Percentiles rank a stretch among this genome's conserved stretches.
Conservation (phyloP, 306 rosid species). For the Purshia tridentata region DNA sequence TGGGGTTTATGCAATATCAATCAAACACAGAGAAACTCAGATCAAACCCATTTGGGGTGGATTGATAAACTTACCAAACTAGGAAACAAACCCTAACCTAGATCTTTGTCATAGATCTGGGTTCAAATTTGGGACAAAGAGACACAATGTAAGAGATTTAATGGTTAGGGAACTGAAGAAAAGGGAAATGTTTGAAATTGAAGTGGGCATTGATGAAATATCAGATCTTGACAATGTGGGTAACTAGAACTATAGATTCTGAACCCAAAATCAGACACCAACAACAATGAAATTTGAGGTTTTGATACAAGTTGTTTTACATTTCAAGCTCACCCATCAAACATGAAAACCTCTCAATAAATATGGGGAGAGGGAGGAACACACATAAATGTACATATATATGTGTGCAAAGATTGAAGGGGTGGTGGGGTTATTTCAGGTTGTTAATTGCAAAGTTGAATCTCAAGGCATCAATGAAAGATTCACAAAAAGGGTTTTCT, state of each 20-base stretch:
- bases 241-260: not conserved
- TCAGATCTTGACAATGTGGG: conserved; percentile 40
- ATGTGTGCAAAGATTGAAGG: not conserved
- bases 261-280: not conserved
- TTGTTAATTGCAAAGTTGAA: conserved; percentile 9
- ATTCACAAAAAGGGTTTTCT: not conserved
- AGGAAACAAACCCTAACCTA: conserved; percentile 46
- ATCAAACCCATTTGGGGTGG: conserved; percentile 43
- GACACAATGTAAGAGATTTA: conserved; percentile 31
- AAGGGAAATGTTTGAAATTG: conserved; percentile 36
- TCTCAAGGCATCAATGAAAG: not conserved
- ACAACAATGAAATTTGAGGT: not conserved
- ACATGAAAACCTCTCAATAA: conserved; percentile 6
- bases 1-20: conserved; percentile 16
- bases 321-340: conserved; percentile 10
- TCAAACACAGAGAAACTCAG: conserved; percentile 27
- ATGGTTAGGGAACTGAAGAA: conserved; percentile 12
- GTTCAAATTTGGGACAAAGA: conserved; percentile 8
- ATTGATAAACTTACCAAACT: not conserved
- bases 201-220: conserved; percentile 37
- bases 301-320: not conserved
- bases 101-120: conserved; percentile 43
- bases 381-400: not conserved
- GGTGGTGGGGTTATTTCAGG: not conserved
- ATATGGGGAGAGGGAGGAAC: not conserved